Conservation (phyloP, 495 filamentous ascomycete species). For the Tuber melanosporum region DNA sequence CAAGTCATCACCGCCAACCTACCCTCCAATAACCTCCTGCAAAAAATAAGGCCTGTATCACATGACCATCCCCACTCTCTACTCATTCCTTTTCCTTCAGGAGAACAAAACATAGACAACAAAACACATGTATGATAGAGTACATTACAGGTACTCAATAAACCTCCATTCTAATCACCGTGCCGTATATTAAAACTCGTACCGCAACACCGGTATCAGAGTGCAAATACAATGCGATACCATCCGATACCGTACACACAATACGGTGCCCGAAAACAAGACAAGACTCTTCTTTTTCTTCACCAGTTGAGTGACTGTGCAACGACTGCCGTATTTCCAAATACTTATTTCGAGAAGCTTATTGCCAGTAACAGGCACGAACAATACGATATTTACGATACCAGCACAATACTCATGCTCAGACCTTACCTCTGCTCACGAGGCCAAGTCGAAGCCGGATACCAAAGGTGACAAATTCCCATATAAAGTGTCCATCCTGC, state of each 20-base stretch:
- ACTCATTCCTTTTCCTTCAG: background rate
- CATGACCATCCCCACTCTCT: background rate
- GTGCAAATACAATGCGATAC: background rate
- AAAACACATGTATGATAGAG: background rate
- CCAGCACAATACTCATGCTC: background rate
- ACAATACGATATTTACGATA: background rate
- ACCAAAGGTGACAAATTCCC: too few species aligned
- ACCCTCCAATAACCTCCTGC: background rate
- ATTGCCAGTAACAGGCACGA: background rate
- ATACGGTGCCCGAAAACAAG: background rate
- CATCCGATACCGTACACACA: too few species aligned
- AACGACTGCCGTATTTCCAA: background rate
- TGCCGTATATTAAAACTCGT: background rate
- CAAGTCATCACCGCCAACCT: background rate
- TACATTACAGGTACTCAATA: background rate
- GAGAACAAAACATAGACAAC: background rate
- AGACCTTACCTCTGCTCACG: too few species aligned
- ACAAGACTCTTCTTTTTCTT: background rate
- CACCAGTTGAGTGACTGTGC: background rate
- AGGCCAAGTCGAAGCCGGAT: too few species aligned
- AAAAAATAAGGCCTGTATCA: background rate
- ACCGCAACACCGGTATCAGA: background rate
- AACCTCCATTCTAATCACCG: background rate
- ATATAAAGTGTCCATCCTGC: too few species aligned
- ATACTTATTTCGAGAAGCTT: background rate